Base-by-base conservation (phyloP, 345 rosid genomes). In the Eucalyptus decipiens region DNA sequence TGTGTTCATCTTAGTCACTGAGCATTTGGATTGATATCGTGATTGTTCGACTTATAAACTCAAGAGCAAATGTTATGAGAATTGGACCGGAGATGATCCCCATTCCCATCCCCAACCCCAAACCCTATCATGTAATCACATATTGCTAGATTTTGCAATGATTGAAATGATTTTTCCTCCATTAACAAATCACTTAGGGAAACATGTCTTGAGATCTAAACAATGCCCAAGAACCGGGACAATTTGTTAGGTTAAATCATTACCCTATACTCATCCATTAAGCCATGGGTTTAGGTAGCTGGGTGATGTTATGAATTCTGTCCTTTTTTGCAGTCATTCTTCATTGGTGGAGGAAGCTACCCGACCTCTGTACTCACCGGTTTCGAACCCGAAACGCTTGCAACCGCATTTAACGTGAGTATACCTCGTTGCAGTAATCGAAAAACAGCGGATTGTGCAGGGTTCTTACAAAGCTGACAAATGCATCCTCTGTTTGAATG, bases 331-430 rank as follows among this genome's bases (percentile, higher is more conserved):
- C 93, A 97, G 97, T 95, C 98, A 51, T 97, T 97, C 96, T 97
- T 94, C 91, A 90, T 97, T 5, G 98, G 96, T 42, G 99, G 98
- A 91, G 99, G 99, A 34, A 89, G 91, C 40, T 81, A 94, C 90
- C 95, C 94, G 17, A 30, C 92, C 5, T 95, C 99, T 54, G 86
- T 97, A 86, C 94, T 97, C 10, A 90, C 95, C 17, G 97, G 99
- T 40, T 97, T 97, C 48, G 94, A 92, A 21, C 92, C 50, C 4
- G 92, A 95, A 87, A 94, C 96, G 12, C 95, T 97, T 45, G 90
- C 97, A 23, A 92, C 93, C 67, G 99, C 98, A 89, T 91, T 97
- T 83, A 97, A 97, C 85, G 98, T 96, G 85, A 94, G 96, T 72
- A 88, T 62, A 86, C 28, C 19, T 23, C 69, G 5, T 30, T 18